Conservation (phyloP, 352 stramenopile species). For the Globisporangium canariense region DNA sequence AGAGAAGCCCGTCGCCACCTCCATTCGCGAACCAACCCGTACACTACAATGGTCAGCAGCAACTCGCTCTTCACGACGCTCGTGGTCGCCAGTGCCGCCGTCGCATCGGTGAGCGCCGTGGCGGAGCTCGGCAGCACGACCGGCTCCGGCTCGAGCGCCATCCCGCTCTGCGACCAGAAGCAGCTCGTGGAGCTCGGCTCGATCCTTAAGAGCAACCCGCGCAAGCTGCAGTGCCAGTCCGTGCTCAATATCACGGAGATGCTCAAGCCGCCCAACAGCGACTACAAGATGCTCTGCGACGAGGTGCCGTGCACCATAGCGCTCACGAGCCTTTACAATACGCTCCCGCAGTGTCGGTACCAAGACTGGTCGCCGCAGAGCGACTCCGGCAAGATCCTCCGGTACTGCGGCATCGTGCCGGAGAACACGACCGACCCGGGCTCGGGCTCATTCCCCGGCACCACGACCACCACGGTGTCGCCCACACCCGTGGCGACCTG, state of each 20-base stretch:
- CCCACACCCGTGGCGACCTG: conserved; percentile 19
- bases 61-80: conserved; percentile 21
- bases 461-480: conserved; percentile 4
- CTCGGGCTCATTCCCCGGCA: conserved; percentile 13
- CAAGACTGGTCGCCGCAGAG: conserved; percentile 47
- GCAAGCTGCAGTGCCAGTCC: conserved; percentile 49
- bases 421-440: conserved; percentile 24
- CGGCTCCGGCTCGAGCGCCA: conserved; percentile 35
- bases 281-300: conserved; percentile 42
- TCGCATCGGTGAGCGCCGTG: conserved; percentile 13
- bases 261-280: conserved; percentile 23
- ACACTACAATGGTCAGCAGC: conserved; percentile 6
- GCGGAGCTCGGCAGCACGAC: conserved; percentile 17
- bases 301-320: conserved; percentile 41
- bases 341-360: conserved; percentile 59
- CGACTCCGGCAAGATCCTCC: conserved; percentile 34
- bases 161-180: conserved; percentile 39
- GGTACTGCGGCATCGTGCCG: conserved; percentile 48
- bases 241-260: conserved; percentile 47
- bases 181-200: conserved; percentile 36
- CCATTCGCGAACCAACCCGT: background rate
- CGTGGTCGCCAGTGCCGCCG: conserved; percentile 11
- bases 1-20: background rate
- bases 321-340: conserved; percentile 58
- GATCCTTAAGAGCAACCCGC: conserved; percentile 45